Base-by-base conservation (phyloP, 2,329 filamentous ascomycete genomes). In the Calonectria montana region DNA sequence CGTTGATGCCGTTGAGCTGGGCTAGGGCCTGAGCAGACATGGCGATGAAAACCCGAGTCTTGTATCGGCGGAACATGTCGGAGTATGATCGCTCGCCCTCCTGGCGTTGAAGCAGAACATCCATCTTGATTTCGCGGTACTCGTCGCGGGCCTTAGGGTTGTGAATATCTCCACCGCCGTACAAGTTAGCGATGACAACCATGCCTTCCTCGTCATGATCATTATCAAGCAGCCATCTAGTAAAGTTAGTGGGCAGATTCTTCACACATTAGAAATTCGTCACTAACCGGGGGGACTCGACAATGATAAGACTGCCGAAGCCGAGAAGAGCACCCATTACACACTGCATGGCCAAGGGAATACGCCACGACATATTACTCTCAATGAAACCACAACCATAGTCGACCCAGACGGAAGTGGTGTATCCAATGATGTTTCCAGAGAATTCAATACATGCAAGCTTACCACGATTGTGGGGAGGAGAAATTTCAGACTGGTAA, bases 121-220 rank as follows among this genome's bases (percentile, higher is more conserved):
- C 93, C 94, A 98, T 98, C 87, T 99, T 99, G 87, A 99, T 99
- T 80, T 98, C 97, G 78, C 96, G 94, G 84, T 97, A 99, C 83
- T 99, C 97, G 68, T 98, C 96, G 70, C 96, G 92, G 2, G 97
- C 97, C 83, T 97, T 97, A 71, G 93, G 86, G 82, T 98, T 94
- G 84, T 98, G 96, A 73, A 98, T 96, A 82, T 99, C 97, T 72
- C 97, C 97, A 80, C 94, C 95, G 67, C 97, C 97, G 80, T 98
- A 98, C 8, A 99, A 88, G 82, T 98, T 98, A 71, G 97, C 97
- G 85, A 99, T 98, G 61, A 99, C 97, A 31, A 98, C 93, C 84
- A 99, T 98, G 65, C 97, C 97, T 83, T 99, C 97, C 83, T 99
- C 97, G 80, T 99, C 97, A 80, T 98, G 94, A 78, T 99, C 97